Percentiles rank a stretch among this genome's conserved stretches.
Evolutionary conservation across 1,284 basidiomycete genomes (phyloP).

Genomic region (Lentinula novae-zelandiae): DNA sequence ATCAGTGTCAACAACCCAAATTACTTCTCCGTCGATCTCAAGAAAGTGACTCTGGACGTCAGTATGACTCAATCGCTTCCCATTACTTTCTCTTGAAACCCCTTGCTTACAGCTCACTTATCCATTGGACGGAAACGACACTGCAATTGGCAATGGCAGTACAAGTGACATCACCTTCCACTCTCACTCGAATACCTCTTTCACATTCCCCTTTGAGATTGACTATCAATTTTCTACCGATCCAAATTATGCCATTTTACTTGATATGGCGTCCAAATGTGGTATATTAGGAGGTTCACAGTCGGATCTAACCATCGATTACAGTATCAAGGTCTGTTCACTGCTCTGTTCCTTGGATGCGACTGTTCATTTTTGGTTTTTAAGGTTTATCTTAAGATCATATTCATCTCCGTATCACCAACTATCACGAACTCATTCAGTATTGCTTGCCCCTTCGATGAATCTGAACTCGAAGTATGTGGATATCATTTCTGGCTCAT

Average conservation of each 20-base stretch:
- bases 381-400: constrained; percentile 59
- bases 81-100: not conserved
- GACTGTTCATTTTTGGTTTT: not conserved
- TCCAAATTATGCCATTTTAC: constrained; percentile 56
- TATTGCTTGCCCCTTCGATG: constrained; percentile 64
- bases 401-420: constrained; percentile 68
- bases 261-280: constrained; percentile 69
- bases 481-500: not conserved
- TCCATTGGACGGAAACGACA: constrained; percentile 52
- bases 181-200: constrained; percentile 60
- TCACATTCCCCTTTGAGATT: constrained; percentile 81
- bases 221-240: constrained; percentile 64
- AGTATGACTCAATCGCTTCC: constrained; percentile 1
- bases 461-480: constrained; percentile 27
- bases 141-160: constrained; percentile 65
- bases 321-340: constrained; percentile 57
- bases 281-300: constrained; percentile 46
- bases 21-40: constrained; percentile 76
- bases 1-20: constrained; percentile 87
- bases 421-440: constrained; percentile 62
- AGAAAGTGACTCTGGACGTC: constrained; percentile 65
- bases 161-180: constrained; percentile 61
- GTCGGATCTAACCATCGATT: constrained; percentile 61
- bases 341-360: not conserved
- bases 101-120: constrained; percentile 55